A percentile compares a stretch with the other conserved stretches of the same genome.
These are phyloP conservation scores for Rhodotorula babjevae DNA, from an alignment of 768 basidiomycete species.

Conservation along the genomic window DNA sequence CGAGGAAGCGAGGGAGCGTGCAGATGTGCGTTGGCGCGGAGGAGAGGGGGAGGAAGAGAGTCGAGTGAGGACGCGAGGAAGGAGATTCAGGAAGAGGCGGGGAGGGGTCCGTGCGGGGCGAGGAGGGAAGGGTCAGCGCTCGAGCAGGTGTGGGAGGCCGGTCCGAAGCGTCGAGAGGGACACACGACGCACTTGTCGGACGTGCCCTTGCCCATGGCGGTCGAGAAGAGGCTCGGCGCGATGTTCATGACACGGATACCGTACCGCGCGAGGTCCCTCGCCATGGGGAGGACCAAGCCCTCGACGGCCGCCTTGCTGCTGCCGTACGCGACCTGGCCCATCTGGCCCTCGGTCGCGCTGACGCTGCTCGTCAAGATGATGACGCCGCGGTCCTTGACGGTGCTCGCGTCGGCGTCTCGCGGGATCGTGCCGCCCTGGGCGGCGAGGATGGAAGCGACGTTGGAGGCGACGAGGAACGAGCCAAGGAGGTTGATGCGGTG, in stretches of 20 bases:
- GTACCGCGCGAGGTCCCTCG: conserved; percentile 57
- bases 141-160: too few species aligned
- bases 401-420: conserved; percentile 43
- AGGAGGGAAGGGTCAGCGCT: too few species aligned
- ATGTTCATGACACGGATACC: conserved; percentile 53
- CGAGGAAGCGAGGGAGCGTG: neutral
- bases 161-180: too few species aligned
- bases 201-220: conserved; percentile 47
- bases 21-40: neutral
- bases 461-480: conserved; percentile 59
- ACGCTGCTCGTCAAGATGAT: conserved; percentile 45
- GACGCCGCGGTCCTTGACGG: conserved; percentile 55
- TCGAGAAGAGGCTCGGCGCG: conserved; percentile 58
- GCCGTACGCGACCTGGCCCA: conserved; percentile 59
- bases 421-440: conserved; percentile 45
- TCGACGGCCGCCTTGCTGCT: conserved; percentile 58
- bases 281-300: conserved; percentile 61
- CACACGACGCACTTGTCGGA: conserved; percentile 42
- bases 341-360: conserved; percentile 47
- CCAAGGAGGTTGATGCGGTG: conserved; percentile 58
- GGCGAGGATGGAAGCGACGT: conserved; percentile 55
- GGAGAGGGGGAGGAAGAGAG: neutral
- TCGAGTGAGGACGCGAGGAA: too few species aligned
- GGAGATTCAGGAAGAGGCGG: neutral
- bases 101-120: too few species aligned